phyloP scores from a whole-genome alignment of 2,329 filamentous ascomycete species.

The Rhytidhysteron rufulum region DNA sequence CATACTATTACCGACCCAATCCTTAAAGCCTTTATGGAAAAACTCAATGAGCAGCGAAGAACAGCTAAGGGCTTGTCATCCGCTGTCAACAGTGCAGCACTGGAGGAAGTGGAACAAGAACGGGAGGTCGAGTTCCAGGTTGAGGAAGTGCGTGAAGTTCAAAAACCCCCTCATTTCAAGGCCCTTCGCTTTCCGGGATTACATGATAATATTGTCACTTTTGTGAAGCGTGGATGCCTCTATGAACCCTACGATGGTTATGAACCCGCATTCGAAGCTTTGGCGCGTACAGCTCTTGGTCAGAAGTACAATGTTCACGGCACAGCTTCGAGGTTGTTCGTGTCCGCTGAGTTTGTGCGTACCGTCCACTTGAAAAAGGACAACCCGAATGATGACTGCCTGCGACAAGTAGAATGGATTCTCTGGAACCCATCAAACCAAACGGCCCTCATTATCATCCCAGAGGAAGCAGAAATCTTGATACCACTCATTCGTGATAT shows the following conservation, averaged over 20 bases:
- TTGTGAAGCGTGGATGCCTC: constrained; percentile 43
- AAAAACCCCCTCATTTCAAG: constrained; percentile 39
- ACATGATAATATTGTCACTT: constrained; percentile 40
- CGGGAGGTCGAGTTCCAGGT: constrained; percentile 55
- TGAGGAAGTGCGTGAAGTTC: constrained; percentile 50
- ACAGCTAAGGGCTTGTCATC: constrained; percentile 36
- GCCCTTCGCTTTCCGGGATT: constrained; percentile 45
- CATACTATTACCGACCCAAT: background rate
- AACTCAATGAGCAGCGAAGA: constrained; percentile 25
- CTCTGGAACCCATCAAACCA: constrained; percentile 46
- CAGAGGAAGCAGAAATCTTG: constrained; percentile 56
- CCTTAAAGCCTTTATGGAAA: constrained; percentile 14
- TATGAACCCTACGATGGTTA: constrained; percentile 27
- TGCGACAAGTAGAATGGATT: constrained; percentile 54
- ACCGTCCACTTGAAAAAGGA: constrained; percentile 35
- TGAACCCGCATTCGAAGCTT: constrained; percentile 36
- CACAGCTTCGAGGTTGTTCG: constrained; percentile 21
- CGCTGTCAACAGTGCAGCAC: constrained; percentile 9
- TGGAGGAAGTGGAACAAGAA: constrained; percentile 39
- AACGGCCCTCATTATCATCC: constrained; percentile 53
- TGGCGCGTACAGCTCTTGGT: constrained; percentile 33
- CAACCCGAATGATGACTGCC: constrained; percentile 34
- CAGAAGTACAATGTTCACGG: constrained; percentile 22
- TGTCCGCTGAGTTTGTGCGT: constrained; percentile 43
- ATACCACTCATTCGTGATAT: constrained; percentile 38